Evolutionary conservation across 805 yeast genomes (phyloP), one percentile per base, ranked within the genome.

Genomic region (Brettanomyces sp.): DNA sequence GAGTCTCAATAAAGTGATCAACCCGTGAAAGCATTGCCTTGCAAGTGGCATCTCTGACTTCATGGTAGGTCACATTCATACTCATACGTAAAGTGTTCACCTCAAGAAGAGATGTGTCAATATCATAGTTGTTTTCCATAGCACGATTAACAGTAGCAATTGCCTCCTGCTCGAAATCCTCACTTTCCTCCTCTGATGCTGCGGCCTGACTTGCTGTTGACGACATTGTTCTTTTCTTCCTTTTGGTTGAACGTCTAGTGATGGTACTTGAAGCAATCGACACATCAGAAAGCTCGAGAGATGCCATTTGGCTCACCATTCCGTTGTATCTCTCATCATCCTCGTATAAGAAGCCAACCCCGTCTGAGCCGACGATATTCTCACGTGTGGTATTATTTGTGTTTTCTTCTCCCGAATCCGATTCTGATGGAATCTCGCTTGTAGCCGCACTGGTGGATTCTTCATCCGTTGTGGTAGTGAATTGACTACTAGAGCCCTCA

Each of bases 1-100:
- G 85, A 1, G 96, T 85, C 37, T 79, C 73, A 36, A 89, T 77
- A 56, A 85, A 82, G 53, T 87, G 87, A 44, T 78, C 72, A 11
- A 86, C 77, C 56, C 93, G 75, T 39, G 70, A 69, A 39, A 88
- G 56, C 57, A 93, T 69, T 0, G 97, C 93, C 36, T 72, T 71
- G 34, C 80, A 69, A 0, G 96, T 87, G 4, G 95, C 95, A 30
- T 69, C 65, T 60, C 97, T 77, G 12, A 93, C 97, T 59, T 90
- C 96, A 57, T 87, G 95, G 64, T 93, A 91, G 0, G 93, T 77
- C 14, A 89, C 99, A 62, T 93, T 88, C 93, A 90, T 85, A 57
- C 96, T 87, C 99, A 93, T 91, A 67, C 98, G 77, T 58, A 93
- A 73, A 0, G 99, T 93, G 62, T 91, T 91, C 56, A 93, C 75